Evolutionary conservation across 2,329 filamentous ascomycete species (phyloP), one percentile per base, ranked within the genome.

Genomic region (Cylindrodendrum hubeiense): DNA sequence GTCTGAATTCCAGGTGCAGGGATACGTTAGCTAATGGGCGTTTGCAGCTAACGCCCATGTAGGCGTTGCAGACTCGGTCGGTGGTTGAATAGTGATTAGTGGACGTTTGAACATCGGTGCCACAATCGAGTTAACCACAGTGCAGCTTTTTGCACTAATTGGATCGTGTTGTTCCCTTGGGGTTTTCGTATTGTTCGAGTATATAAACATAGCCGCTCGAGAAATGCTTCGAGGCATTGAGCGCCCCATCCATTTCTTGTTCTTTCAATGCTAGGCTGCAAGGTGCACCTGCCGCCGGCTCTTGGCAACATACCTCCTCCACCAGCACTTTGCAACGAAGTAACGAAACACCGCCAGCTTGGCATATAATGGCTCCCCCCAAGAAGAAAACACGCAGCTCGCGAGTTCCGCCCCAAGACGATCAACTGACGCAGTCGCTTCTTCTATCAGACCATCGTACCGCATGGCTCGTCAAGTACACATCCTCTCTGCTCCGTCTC

Each of bases 381-480:
- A 74, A 62, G 49, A 77, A 76, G 60, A 75, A 65, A 43, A 37
- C 70, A 5, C 74, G 70, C 51, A 67, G 58, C 15, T 33, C 58
- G 9, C 65, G 63, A 41, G 51, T 33, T n/a, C 30, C 50, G 19
- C 57, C 53, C 6, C 63, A 66, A 30, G 63, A 71, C 10, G 69
- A 74, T 8, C 63, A 60, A n/a, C 68, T 61, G 56, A 57, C 65
- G 17, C 63, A 69, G n/a, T 74, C 76, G 12, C 55, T 71, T 26
- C 71, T 78, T 10, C 71, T 77, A 5, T 67, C 73, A 1, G 78
- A 80, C 60, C 70, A 67, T 67, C 76, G 78, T 44, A 78, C 74
- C 8, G 70, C 75, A 8, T 80, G 78, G 78, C 74, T 79, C 3
- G 62, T 79, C 8, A 76, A 75, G 78, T 80, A 74, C 28, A 75